These are phyloP conservation scores for Phytophthora ohioensis DNA, from an alignment of 352 stramenopile genomes.

Conservation along the genomic window DNA sequence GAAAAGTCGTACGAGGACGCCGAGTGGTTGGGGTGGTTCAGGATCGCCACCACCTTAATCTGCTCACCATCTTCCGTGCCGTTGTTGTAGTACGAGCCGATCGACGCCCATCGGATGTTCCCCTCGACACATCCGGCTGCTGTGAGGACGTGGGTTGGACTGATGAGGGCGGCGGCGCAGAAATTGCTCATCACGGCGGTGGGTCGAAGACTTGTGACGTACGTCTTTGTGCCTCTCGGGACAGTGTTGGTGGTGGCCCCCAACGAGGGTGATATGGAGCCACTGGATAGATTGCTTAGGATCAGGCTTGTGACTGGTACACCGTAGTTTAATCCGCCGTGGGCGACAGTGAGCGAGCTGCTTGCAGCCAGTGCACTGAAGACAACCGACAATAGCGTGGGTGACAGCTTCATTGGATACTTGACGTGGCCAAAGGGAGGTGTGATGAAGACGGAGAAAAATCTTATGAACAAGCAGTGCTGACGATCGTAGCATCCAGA, in stretches of 20 bases:
- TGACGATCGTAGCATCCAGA: no score
- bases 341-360: neutral
- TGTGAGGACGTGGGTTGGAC: constrained; percentile 13
- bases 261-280: constrained; percentile 18
- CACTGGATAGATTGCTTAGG: constrained; percentile 39
- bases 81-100: constrained; percentile 25
- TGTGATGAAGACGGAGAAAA: no score
- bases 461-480: no score
- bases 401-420: no score
- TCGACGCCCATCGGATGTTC: constrained; percentile 19
- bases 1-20: constrained; percentile 45
- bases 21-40: constrained; percentile 9
- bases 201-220: constrained; percentile 25
- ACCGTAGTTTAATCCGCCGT: constrained; percentile 12
- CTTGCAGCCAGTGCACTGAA: neutral
- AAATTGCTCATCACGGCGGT: constrained; percentile 16
- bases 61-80: constrained; percentile 23
- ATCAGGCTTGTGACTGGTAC: neutral
- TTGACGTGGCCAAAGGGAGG: no score
- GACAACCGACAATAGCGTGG: no score
- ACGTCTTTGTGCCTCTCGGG: constrained; percentile 45
- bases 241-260: constrained; percentile 18
- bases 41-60: constrained; percentile 21
- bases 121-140: neutral
- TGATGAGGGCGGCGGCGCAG: constrained; percentile 16